phyloP scores from a whole-genome alignment of 2,329 filamentous ascomycete species.

The Capronia americana region DNA sequence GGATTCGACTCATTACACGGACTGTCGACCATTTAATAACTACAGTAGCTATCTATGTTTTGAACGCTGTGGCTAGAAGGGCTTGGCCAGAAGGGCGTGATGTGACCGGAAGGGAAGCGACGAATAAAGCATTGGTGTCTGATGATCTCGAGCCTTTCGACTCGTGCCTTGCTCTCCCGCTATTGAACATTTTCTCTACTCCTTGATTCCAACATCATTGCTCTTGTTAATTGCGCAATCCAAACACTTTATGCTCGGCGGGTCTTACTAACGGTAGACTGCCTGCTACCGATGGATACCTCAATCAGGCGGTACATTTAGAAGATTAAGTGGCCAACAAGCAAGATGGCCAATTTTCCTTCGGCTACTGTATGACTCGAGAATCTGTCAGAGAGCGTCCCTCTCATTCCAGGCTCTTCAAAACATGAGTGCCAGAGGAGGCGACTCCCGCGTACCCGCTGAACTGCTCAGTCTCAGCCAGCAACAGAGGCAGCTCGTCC shows the following conservation, averaged over 20 bases:
- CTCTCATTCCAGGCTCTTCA: constrained; percentile 20
- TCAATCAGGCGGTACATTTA: no score
- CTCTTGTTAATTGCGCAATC: neutral
- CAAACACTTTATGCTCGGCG: no score
- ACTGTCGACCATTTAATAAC: constrained; percentile 10
- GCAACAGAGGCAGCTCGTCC: constrained; percentile 47
- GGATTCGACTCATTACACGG: neutral
- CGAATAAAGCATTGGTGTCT: neutral
- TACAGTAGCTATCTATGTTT: constrained; percentile 8
- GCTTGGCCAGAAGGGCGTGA: neutral
- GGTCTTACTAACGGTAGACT: no score
- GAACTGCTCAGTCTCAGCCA: constrained; percentile 12
- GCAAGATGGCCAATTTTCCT: no score
- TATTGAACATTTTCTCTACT: neutral
- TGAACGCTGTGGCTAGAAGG: neutral
- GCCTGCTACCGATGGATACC: no score
- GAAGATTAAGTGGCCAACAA: no score
- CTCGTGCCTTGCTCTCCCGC: neutral
- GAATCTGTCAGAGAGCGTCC: neutral
- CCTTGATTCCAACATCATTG: neutral
- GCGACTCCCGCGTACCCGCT: constrained; percentile 22
- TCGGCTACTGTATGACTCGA: no score
- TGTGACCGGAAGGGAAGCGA: neutral
- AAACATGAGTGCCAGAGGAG: constrained; percentile 18
- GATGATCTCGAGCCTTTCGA: neutral